Evolutionary conservation across 2,329 filamentous ascomycete genomes (phyloP), one percentile per base, ranked within the genome.

Genomic region (Elsinoe necatrix): DNA sequence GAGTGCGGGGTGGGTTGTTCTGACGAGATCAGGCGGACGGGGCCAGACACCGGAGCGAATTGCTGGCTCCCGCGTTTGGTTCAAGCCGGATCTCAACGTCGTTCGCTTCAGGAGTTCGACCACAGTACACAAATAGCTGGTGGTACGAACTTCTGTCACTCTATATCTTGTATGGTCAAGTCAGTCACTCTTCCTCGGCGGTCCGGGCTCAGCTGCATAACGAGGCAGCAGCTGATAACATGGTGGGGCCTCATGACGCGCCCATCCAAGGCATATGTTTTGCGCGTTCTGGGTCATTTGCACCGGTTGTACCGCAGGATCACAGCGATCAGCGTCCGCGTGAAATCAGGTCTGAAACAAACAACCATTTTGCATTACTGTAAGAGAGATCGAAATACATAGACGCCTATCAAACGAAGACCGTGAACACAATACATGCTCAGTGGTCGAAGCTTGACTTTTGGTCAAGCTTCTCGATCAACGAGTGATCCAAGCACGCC

Each of bases 181-280:
- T 50, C 27, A 31, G 25, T 8, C 43, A 48, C n/a, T 52, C 29
- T 34, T 18, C 31, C 21, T n/a, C 18, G 11, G 48, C 48, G 48
- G 48, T 39, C 48, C 29, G 48, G 34, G 48, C 48, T 35, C 48
- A 52, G 48, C 29, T 52, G 48, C 48, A 52, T 29, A 29, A 39
- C 31, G 48, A 52, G 48, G 48, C 48, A 52, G 48, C 48, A 52
- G 48, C 48, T 52, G 48, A 52, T 52, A 52, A 39, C 48, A 52
- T 37, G 12, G 48, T 21, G 29, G 48, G 48, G 48, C 25, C 48
- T 34, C 48, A 52, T 52, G 48, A 52, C 48, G 48, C 48, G 31
- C 48, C 45, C 16, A 12, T 16, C 45, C 25, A 18, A n/a, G 48
- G 29, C 20, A 11, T n/a, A 7, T 35, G 29, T 52, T 52, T 25